Conservation (phyloP, 2,329 filamentous ascomycete species). For the Pseudogymnoascus sp. region DNA sequence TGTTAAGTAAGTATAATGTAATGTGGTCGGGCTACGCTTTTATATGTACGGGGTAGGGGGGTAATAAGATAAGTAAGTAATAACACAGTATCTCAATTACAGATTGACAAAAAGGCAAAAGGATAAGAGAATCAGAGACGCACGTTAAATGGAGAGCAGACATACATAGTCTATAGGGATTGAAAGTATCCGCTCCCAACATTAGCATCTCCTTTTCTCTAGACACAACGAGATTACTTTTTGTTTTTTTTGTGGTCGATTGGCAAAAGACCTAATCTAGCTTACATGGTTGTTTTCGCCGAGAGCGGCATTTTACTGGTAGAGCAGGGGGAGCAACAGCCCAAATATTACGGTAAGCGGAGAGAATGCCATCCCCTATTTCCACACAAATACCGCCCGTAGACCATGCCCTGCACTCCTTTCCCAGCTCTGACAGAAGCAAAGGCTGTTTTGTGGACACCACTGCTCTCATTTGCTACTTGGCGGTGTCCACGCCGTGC, state of each 20-base stretch:
- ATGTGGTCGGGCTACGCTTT: no score
- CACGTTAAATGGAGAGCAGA: neutral
- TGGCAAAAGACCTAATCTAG: conserved; percentile 1
- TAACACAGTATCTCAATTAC: neutral
- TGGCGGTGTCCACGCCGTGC: neutral
- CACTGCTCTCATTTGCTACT: conserved; percentile 8
- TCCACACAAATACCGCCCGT: neutral
- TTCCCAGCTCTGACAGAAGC: neutral
- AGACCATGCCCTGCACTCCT: neutral
- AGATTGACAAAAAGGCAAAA: neutral
- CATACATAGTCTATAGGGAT: neutral
- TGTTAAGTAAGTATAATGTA: neutral
- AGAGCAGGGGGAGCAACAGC: neutral
- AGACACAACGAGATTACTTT: conserved; percentile 3
- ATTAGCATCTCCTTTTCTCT: neutral
- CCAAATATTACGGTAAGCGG: neutral
- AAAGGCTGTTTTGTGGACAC: conserved; percentile 8
- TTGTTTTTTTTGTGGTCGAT: neutral
- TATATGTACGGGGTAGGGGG: no score
- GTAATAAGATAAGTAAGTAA: no score
- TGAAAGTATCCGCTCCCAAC: neutral
- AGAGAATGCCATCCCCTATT: neutral
- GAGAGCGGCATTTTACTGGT: conserved; percentile 7
- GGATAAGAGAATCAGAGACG: neutral
- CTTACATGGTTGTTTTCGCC: conserved; percentile 9